These are phyloP conservation scores for Exophiala viscosa DNA, from an alignment of 2,329 filamentous ascomycete species.

Conservation along the genomic window DNA sequence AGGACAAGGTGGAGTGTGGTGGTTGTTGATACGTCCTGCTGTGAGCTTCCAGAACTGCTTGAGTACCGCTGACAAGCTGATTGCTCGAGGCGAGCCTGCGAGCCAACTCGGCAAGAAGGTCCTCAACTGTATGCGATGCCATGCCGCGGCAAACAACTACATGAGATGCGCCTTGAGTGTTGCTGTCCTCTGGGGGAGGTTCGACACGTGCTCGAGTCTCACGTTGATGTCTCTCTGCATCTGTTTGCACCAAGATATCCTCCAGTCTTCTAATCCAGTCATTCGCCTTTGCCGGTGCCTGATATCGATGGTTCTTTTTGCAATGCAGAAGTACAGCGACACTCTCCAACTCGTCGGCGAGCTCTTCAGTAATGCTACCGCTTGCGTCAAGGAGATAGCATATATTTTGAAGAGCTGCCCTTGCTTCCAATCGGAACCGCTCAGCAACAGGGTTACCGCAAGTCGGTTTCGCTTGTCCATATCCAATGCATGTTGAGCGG, in stretches of 20 bases:
- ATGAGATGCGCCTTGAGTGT: neutral
- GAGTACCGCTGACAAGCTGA: neutral
- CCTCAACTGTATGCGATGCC: neutral
- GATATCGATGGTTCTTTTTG: neutral
- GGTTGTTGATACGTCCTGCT: neutral
- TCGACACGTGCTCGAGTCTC: too few species aligned
- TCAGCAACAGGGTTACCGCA: neutral
- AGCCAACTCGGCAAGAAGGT: neutral
- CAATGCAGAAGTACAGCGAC: neutral
- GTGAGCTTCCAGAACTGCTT: neutral
- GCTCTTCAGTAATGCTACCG: neutral
- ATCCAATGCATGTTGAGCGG: conserved; percentile 3
- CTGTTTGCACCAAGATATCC: neutral
- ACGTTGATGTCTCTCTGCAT: neutral
- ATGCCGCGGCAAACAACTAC: too few species aligned
- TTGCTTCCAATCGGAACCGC: neutral
- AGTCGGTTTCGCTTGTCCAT: neutral
- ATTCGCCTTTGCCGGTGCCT: neutral
- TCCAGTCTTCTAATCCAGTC: neutral
- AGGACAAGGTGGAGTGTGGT: neutral
- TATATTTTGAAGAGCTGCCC: neutral
- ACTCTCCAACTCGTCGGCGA: neutral
- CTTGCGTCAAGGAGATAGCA: neutral
- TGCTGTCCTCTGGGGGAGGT: neutral
- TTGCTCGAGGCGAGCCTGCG: neutral